Percentiles rank a stretch among this genome's conserved stretches.
phyloP scores from a whole-genome alignment of 2,329 filamentous ascomycete genomes.

The Uncinocarpus reesii region DNA sequence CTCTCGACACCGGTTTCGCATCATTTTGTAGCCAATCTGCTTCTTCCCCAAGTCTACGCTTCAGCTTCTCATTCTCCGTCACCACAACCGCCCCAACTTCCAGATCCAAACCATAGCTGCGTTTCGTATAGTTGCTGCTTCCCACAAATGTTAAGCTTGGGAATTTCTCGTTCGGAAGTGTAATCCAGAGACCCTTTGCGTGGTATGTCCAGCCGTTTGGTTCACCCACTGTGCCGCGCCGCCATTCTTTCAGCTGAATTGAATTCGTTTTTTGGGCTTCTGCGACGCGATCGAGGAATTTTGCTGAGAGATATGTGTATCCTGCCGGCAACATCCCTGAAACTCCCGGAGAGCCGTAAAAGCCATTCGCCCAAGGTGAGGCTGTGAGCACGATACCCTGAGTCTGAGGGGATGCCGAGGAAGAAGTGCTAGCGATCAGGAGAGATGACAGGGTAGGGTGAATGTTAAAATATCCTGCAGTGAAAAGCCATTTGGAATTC shows the following conservation, averaged over 20 bases:
- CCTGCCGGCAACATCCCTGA: constrained; percentile 84
- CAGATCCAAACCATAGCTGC: constrained; percentile 83
- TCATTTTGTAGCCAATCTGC: constrained; percentile 69
- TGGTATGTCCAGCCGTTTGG: constrained; percentile 93
- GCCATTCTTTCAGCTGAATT: constrained; percentile 79
- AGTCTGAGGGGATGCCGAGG: constrained; percentile 26
- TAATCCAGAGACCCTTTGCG: constrained; percentile 90
- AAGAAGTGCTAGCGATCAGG: constrained; percentile 57
- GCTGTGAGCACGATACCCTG: constrained; percentile 82
- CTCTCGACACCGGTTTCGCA: constrained; percentile 56
- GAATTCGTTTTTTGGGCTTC: constrained; percentile 44
- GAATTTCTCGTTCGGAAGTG: constrained; percentile 46
- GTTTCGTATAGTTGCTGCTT: constrained; percentile 89
- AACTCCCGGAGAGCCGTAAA: constrained; percentile 77
- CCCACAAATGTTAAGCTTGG: constrained; percentile 77
- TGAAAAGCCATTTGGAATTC: constrained; percentile 82
- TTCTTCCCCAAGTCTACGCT: constrained; percentile 64
- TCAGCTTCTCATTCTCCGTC: constrained; percentile 63
- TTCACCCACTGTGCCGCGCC: constrained; percentile 65
- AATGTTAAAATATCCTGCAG: constrained; percentile 97
- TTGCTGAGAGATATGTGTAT: constrained; percentile 77
- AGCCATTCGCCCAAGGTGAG: constrained; percentile 87
- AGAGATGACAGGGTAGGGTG: constrained; percentile 71
- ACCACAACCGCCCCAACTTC: constrained; percentile 82
- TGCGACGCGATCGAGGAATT: constrained; percentile 59